Evolutionary conservation across 768 basidiomycete genomes (phyloP), one percentile per base, ranked within the genome.

Genomic region (Lentinula sp.): DNA sequence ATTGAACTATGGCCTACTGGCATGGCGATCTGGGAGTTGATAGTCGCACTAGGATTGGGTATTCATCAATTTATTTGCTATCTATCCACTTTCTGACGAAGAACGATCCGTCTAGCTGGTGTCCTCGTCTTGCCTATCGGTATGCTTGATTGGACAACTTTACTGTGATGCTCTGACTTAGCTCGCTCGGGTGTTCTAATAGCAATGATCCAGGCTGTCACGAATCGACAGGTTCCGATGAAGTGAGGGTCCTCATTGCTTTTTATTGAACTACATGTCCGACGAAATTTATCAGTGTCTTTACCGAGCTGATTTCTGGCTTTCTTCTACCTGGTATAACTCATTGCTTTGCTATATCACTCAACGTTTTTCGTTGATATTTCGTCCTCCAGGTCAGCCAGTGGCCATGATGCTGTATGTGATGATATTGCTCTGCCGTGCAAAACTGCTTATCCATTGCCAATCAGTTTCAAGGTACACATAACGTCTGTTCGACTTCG

Each of bases 251-350:
- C 4, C 43, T 39, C 70, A 70, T 63, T 65, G 65, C 42, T 63
- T 31, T 2, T 28, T 32, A 32, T 4, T 16, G n/a, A 18, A 45
- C 21, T 23, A 1, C 18, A 21, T 11, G 21, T 64, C 46, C 65
- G 13, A 6, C 23, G 5, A 21, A 2, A 31, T 45, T 21, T 37
- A 42, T 15, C 18, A 64, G 63, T 64, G 75, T 77, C 62, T 72
- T 77, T 62, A 76, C 76, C 11, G 76, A 77, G 65, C 67, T 76
- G 15, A 71, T 76, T 52, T 67, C 75, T 18, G 76, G 76, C 5
- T 76, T 75, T 63, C 66, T 69, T 39, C 67, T 73, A 60, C 76
- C 75, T 15, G 63, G 63, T 64, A 37, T 9, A 9, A 53, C 34
- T 13, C 9, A 28, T 59, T 59, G 13, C 23, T 32, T 48, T 37